These are phyloP conservation scores for Telopea speciosissima DNA, from an alignment of 177 flowering plant genomes.

Conservation along the genomic window DNA sequence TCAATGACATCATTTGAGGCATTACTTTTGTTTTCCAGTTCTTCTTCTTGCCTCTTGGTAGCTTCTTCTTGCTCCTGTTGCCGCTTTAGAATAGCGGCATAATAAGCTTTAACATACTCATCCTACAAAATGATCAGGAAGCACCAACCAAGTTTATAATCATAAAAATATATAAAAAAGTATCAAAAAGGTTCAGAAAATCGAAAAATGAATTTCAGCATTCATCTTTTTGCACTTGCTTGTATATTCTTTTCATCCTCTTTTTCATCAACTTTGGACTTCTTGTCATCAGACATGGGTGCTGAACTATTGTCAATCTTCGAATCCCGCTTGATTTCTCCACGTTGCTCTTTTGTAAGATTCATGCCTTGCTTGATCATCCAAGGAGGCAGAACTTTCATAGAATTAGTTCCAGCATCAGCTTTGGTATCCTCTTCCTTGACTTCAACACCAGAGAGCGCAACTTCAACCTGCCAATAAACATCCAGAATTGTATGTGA, in stretches of 20 bases:
- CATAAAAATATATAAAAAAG: neutral
- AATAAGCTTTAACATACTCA: slow-evolving; percentile 83
- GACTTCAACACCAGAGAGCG: slow-evolving; percentile 58
- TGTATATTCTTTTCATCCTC: slow-evolving; percentile 51
- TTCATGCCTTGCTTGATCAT: slow-evolving; percentile 97
- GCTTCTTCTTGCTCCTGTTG: slow-evolving; percentile 57
- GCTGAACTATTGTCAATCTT: slow-evolving; percentile 40
- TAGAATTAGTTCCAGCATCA: slow-evolving; percentile 30
- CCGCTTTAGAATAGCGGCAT: slow-evolving; percentile 60
- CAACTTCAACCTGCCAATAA: slow-evolving; percentile 82
- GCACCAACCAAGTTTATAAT: neutral
- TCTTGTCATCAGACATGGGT: slow-evolving; percentile 59
- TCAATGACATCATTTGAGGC: slow-evolving; percentile 20
- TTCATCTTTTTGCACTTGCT: slow-evolving; percentile 30
- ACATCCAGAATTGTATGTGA: neutral
- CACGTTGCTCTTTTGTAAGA: slow-evolving; percentile 87
- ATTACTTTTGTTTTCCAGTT: slow-evolving; percentile 14
- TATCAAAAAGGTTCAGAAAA: neutral
- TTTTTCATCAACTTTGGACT: slow-evolving; percentile 29
- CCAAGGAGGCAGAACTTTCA: slow-evolving; percentile 96
- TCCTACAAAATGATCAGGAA: slow-evolving; percentile 38
- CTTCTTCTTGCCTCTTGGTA: slow-evolving; percentile 34
- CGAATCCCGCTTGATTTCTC: slow-evolving; percentile 52
- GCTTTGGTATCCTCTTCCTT: slow-evolving; percentile 72
- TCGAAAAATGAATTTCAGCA: neutral